phyloP scores from a whole-genome alignment of 1,139 yeast species.

The Cylindricascospora bacillispora region DNA sequence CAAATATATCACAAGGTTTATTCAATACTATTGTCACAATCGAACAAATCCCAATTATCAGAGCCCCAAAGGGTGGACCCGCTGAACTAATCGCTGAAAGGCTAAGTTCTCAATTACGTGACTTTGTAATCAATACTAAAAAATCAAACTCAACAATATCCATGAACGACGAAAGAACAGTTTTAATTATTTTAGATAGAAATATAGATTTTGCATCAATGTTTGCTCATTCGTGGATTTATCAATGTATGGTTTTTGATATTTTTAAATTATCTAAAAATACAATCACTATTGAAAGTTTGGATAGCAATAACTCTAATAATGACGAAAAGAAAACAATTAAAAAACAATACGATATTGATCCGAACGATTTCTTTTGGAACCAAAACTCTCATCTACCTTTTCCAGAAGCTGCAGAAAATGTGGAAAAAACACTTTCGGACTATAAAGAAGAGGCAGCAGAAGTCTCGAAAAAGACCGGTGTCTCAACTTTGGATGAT shows the following conservation, averaged over 20 bases:
- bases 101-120: conserved; percentile 70
- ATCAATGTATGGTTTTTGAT: conserved; percentile 91
- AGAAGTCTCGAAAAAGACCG: conserved; percentile 70
- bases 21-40: conserved; percentile 69
- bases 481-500: conserved; percentile 55
- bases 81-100: conserved; percentile 89
- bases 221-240: conserved; percentile 97
- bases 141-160: conserved; percentile 20
- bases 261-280: conserved; percentile 74
- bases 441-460: conserved; percentile 78
- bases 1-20: conserved; percentile 62
- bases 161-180: conserved; percentile 44
- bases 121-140: conserved; percentile 65
- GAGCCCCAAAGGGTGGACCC: conserved; percentile 89
- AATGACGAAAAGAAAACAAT: conserved; percentile 16
- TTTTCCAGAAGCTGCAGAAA: conserved; percentile 96
- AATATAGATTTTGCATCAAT: conserved; percentile 82
- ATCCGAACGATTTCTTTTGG: conserved; percentile 93
- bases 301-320: conserved; percentile 29
- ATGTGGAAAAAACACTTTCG: conserved; percentile 73
- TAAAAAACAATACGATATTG: conserved; percentile 53
- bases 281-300: conserved; percentile 44
- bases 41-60: conserved; percentile 72
- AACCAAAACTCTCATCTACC: conserved; percentile 69
- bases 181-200: conserved; percentile 72